Evolutionary conservation across 352 stramenopile genomes (phyloP).

Genomic region (Hyaloperonospora brassicae): DNA sequence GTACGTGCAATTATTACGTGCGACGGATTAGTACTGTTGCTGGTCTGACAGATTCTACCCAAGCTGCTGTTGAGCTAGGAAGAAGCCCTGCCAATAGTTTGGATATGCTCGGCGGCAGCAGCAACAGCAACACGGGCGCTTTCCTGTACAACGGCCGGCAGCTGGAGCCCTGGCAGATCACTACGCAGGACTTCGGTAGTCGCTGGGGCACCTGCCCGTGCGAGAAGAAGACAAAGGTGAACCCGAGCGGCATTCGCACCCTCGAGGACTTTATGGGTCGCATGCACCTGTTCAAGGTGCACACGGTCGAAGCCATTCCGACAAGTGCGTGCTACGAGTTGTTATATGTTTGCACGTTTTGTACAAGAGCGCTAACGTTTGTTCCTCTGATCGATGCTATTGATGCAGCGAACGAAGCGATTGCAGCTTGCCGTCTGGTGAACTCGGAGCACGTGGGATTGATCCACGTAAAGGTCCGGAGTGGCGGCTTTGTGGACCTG

Average conservation of each 20-base stretch:
- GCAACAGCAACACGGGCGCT: constrained; percentile 17
- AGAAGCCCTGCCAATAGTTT: constrained; percentile 26
- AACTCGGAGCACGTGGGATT: constrained; percentile 80
- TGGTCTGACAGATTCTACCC: not conserved
- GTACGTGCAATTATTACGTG: constrained; percentile 22
- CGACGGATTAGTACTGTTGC: constrained; percentile 2
- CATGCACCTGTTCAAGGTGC: constrained; percentile 71
- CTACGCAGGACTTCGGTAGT: constrained; percentile 79
- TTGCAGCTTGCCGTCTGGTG: constrained; percentile 62
- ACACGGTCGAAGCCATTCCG: constrained; percentile 80
- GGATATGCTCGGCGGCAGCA: constrained; percentile 26
- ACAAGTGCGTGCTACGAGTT: constrained; percentile 53
- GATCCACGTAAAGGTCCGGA: constrained; percentile 84
- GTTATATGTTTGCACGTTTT: constrained; percentile 6
- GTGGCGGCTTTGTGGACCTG: constrained; percentile 71
- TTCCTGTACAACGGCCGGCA: constrained; percentile 80
- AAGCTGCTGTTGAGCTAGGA: constrained; percentile 38
- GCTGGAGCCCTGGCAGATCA: constrained; percentile 80
- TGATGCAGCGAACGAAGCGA: constrained; percentile 75
- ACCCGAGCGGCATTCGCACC: constrained; percentile 64
- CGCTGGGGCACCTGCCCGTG: constrained; percentile 76
- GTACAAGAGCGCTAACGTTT: constrained; percentile 10
- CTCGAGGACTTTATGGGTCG: constrained; percentile 79
- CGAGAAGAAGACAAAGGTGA: constrained; percentile 82
- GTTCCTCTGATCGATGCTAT: constrained; percentile 1